Percentiles rank a stretch among this genome's conserved stretches.
Conservation (phyloP, 2,329 filamentous ascomycete genomes). For the Cladosporium sp. region DNA sequence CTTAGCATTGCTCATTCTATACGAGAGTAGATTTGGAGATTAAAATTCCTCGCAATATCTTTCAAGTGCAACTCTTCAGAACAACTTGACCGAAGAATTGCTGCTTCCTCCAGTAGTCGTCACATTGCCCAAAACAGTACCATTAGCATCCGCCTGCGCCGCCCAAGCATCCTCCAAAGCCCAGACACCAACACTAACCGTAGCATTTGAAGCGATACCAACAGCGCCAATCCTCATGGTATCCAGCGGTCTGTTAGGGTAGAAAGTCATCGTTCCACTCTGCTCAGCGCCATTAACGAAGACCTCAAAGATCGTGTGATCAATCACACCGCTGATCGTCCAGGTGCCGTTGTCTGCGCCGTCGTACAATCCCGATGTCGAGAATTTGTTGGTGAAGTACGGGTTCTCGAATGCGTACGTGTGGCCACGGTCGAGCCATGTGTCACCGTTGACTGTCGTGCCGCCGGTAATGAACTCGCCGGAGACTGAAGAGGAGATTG, state of each 20-base stretch:
- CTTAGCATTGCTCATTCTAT: neutral
- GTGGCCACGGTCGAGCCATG: slow-evolving; percentile 53
- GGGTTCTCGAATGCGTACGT: slow-evolving; percentile 54
- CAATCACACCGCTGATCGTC: slow-evolving; percentile 52
- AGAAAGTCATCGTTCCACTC: slow-evolving; percentile 54
- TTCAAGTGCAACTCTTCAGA: neutral
- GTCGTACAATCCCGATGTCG: slow-evolving; percentile 33
- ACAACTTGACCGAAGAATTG: neutral
- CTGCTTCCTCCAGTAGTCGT: slow-evolving; percentile 24
- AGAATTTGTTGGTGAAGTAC: slow-evolving; percentile 59
- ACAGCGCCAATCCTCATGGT: slow-evolving; percentile 38
- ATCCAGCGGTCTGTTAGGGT: slow-evolving; percentile 47
- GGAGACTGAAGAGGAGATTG: slow-evolving; percentile 51
- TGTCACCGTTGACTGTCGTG: slow-evolving; percentile 51
- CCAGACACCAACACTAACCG: slow-evolving; percentile 43
- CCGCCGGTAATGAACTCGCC: slow-evolving; percentile 54
- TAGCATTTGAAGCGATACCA: slow-evolving; percentile 39
- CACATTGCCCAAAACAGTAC: slow-evolving; percentile 39
- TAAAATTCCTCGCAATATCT: too few relatives aligned
- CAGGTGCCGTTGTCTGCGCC: slow-evolving; percentile 35
- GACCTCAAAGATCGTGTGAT: slow-evolving; percentile 57
- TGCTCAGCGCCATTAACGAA: slow-evolving; percentile 56
- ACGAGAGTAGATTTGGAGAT: too few relatives aligned
- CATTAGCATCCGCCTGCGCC: slow-evolving; percentile 31
- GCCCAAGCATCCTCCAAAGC: slow-evolving; percentile 42